A percentile compares a stretch with the other conserved stretches of the same genome.
Conservation (phyloP, 2,329 filamentous ascomycete genomes). For the Ophiobolus disseminans region DNA sequence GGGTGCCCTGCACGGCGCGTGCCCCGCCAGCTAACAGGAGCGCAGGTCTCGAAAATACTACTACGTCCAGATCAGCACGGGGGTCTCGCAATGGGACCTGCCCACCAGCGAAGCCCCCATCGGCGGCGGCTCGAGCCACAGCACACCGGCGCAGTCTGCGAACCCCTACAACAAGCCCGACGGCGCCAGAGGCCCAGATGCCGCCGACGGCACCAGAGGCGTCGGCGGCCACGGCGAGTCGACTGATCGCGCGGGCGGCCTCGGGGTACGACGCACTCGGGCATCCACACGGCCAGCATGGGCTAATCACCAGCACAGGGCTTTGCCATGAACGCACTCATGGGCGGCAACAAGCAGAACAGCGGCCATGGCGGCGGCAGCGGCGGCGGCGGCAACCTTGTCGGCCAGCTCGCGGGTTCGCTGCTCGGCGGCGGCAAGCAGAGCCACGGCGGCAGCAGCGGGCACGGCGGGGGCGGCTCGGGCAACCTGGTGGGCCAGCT, state of each 20-base stretch:
- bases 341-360: slow-evolving; percentile 45
- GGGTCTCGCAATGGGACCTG: slow-evolving; percentile 76
- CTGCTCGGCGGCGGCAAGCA: slow-evolving; percentile 50
- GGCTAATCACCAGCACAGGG: slow-evolving; percentile 54
- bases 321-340: slow-evolving; percentile 67
- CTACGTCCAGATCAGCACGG: slow-evolving; percentile 73
- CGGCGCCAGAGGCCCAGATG: slow-evolving; percentile 39
- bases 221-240: slow-evolving; percentile 25
- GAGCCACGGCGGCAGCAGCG: slow-evolving; percentile 36
- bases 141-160: slow-evolving; percentile 54
- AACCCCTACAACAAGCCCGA: slow-evolving; percentile 68
- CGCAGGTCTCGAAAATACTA: slow-evolving; percentile 50
- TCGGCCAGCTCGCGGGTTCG: slow-evolving; percentile 63
- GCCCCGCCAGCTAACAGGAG: slow-evolving; percentile 31
- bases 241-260: slow-evolving; percentile 60
- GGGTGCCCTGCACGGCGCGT: slow-evolving; percentile 30
- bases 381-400: slow-evolving; percentile 49
- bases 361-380: slow-evolving; percentile 39
- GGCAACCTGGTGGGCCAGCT: slow-evolving; percentile 60
- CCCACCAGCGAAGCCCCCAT: slow-evolving; percentile 70
- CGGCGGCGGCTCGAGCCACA: slow-evolving; percentile 63
- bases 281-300: slow-evolving; percentile 9
- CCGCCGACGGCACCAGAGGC: slow-evolving; percentile 57
- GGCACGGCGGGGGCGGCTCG: slow-evolving; percentile 44
- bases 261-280: slow-evolving; percentile 63